Evolutionary conservation across 441 rosid genomes (phyloP).

Genomic region (Omphalea diandra): DNA sequence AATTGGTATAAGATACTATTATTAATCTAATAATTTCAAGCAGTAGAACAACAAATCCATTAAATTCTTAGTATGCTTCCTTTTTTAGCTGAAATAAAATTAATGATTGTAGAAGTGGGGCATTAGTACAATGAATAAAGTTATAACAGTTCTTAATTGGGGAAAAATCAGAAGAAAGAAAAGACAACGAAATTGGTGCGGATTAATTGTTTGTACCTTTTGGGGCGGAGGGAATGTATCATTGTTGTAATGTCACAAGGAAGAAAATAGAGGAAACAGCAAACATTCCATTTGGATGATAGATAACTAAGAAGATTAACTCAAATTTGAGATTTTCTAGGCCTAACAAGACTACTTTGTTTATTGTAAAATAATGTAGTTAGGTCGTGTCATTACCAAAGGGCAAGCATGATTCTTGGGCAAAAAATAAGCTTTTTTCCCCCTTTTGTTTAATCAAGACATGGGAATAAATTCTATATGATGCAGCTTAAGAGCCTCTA

Average conservation of each 20-base stretch:
- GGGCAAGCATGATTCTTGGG: conserved; percentile 19
- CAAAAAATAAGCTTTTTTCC: not conserved
- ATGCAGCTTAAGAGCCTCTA: conserved; percentile 20
- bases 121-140: not conserved
- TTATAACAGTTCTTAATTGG: not conserved
- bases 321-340: not conserved
- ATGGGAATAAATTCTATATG: conserved; percentile 32
- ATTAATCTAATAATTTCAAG: not conserved
- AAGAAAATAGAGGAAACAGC: not conserved
- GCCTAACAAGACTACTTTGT: not conserved
- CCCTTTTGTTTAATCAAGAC: not conserved
- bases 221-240: not conserved
- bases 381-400: conserved; percentile 20
- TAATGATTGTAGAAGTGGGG: not conserved
- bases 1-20: not conserved
- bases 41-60: not conserved
- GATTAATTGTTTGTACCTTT: not conserved
- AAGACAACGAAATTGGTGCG: not conserved
- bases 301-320: not conserved
- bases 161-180: not conserved
- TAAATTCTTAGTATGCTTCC: not conserved
- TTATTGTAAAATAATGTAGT: not conserved
- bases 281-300: not conserved
- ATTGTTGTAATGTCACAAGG: not conserved
- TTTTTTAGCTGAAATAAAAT: not conserved